Conservation (phyloP, 2,329 filamentous ascomycete genomes). For the Emergomyces africanus region DNA sequence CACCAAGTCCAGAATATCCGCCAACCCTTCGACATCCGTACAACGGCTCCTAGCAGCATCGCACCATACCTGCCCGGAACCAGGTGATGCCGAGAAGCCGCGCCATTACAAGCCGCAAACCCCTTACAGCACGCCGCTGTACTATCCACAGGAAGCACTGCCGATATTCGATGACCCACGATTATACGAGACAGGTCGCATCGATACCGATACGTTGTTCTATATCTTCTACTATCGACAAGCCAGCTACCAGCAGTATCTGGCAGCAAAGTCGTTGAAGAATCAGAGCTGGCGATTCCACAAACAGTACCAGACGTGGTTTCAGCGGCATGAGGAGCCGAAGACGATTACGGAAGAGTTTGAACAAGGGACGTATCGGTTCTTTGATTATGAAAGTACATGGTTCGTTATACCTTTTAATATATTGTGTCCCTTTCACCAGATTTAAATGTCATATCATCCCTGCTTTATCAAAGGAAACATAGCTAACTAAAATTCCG, state of each 20-base stretch:
- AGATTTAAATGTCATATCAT: background rate
- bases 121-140: constrained; percentile 62
- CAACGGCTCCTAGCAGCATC: constrained; percentile 65
- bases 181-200: constrained; percentile 59
- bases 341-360: constrained; percentile 98
- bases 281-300: constrained; percentile 98
- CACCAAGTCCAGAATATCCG: constrained; percentile 56
- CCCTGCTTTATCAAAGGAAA: background rate
- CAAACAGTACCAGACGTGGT: constrained; percentile 99
- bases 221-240: constrained; percentile 99
- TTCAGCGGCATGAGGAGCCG: constrained; percentile 94
- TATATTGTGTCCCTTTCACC: background rate
- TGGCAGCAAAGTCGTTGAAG: constrained; percentile 93
- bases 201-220: constrained; percentile 93
- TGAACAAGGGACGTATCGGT: constrained; percentile 96
- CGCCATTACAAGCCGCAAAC: constrained; percentile 73
- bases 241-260: constrained; percentile 86
- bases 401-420: constrained; percentile 55
- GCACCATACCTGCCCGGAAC: constrained; percentile 59
- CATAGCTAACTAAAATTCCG: background rate
- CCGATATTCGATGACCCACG: constrained; percentile 82
- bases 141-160: constrained; percentile 88
- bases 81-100: constrained; percentile 67
- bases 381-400: constrained; percentile 99
- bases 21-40: constrained; percentile 48